phyloP scores from a whole-genome alignment of 2,329 filamentous ascomycete genomes.

The Fusarium sp. region DNA sequence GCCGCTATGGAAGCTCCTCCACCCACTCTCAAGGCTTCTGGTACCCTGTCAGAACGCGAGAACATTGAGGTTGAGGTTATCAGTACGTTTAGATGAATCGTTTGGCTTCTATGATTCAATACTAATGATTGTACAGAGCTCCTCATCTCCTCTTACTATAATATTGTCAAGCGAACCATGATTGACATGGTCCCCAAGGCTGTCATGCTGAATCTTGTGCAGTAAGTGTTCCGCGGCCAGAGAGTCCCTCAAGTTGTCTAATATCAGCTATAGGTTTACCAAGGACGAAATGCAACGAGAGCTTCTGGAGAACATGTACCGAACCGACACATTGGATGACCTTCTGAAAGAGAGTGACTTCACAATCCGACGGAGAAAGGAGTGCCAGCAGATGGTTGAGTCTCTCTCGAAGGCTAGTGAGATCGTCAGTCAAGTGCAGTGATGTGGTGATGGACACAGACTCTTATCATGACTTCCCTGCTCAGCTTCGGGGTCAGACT shows the following conservation, averaged over 20 bases:
- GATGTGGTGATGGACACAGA: constrained; percentile 37
- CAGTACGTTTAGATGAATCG: constrained; percentile 66
- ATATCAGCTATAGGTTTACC: constrained; percentile 70
- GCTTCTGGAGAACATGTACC: constrained; percentile 97
- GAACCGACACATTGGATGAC: constrained; percentile 87
- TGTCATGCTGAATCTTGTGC: constrained; percentile 96
- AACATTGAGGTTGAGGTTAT: constrained; percentile 97
- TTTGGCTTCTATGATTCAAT: not conserved
- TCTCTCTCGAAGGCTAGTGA: constrained; percentile 88
- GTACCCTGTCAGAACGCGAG: constrained; percentile 92
- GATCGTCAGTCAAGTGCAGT: constrained; percentile 87
- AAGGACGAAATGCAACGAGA: constrained; percentile 99
- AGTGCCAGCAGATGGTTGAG: constrained; percentile 99
- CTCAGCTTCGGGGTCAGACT: constrained; percentile 17
- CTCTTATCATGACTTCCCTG: constrained; percentile 21
- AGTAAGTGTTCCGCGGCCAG: constrained; percentile 66
- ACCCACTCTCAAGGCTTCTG: constrained; percentile 90
- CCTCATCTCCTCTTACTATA: constrained; percentile 95
- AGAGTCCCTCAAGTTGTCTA: not conserved
- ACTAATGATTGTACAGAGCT: constrained; percentile 68
- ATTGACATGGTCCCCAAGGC: constrained; percentile 99
- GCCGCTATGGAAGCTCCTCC: constrained; percentile 99
- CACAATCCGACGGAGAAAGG: constrained; percentile 91
- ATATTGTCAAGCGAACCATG: constrained; percentile 98
- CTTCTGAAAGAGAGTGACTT: constrained; percentile 98